Evolutionary conservation across 306 rosid species (phyloP).

Genomic region (Albizia julibrissin): DNA sequence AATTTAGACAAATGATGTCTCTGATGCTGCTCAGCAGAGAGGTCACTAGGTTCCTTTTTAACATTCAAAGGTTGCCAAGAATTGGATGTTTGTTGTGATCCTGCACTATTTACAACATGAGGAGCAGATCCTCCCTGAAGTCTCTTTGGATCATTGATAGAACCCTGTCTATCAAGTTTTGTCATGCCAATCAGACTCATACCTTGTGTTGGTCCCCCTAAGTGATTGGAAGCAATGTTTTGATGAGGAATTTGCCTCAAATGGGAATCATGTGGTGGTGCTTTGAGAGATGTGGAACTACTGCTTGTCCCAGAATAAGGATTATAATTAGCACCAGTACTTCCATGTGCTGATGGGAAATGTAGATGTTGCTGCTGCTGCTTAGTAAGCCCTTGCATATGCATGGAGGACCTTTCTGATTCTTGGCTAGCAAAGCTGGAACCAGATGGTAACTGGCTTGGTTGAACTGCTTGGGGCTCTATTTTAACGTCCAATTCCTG

Average conservation of each 20-base stretch:
- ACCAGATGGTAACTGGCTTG: conserved; percentile 58
- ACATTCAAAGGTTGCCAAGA: conserved; percentile 68
- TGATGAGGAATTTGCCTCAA: conserved; percentile 71
- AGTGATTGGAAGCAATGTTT: conserved; percentile 54
- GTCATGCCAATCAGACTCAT: conserved; percentile 43
- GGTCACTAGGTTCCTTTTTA: conserved; percentile 69
- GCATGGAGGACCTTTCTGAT: conserved; percentile 58
- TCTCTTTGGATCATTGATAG: conserved; percentile 64
- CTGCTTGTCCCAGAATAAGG: conserved; percentile 67
- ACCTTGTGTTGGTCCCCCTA: conserved; percentile 60
- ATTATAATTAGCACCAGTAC: conserved; percentile 57
- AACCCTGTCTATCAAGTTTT: conserved; percentile 61
- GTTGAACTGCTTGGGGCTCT: conserved; percentile 55
- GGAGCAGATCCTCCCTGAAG: conserved; percentile 67
- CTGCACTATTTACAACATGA: conserved; percentile 50
- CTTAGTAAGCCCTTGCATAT: conserved; percentile 65
- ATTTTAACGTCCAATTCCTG: conserved; percentile 54
- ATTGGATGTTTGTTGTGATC: conserved; percentile 57
- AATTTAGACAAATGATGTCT: conserved; percentile 54
- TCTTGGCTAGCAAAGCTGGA: conserved; percentile 58
- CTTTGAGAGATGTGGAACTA: conserved; percentile 58
- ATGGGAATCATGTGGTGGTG: conserved; percentile 69
- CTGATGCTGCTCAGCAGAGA: conserved; percentile 68
- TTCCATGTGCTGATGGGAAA: conserved; percentile 70
- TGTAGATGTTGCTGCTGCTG: conserved; percentile 74